Percentiles rank a stretch among this genome's conserved stretches.
phyloP scores from a whole-genome alignment of 192 early-diverging fungal species.

The Bifiguratus adelaidae region DNA sequence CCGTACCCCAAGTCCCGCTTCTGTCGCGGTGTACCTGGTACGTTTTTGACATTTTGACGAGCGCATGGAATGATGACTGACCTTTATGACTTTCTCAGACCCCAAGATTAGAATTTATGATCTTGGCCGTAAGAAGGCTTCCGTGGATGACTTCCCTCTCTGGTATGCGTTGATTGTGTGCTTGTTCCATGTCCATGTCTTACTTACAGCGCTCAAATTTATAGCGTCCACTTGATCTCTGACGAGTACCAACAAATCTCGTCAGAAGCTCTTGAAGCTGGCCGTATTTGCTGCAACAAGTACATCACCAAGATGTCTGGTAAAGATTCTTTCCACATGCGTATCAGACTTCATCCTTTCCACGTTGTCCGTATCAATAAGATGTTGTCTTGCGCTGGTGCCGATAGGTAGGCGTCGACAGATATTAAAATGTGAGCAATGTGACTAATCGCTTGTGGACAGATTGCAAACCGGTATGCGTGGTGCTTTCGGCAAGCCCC shows the following conservation, averaged over 20 bases:
- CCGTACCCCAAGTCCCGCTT: conserved; percentile 98
- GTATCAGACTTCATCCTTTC: conserved; percentile 97
- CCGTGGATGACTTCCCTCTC: conserved; percentile 96
- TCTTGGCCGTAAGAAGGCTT: conserved; percentile 94
- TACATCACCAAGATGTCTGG: conserved; percentile 95
- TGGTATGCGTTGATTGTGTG: too few relatives aligned
- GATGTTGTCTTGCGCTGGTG: conserved; percentile 99
- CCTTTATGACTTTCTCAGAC: too few relatives aligned
- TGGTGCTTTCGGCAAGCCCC: conserved; percentile 97
- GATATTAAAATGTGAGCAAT: background rate
- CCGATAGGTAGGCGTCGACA: conserved; percentile 58
- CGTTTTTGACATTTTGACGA: conserved; percentile 8
- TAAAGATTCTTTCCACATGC: conserved; percentile 99
- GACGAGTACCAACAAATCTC: conserved; percentile 98
- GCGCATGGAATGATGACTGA: too few relatives aligned
- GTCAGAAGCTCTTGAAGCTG: conserved; percentile 97
- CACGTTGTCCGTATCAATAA: conserved; percentile 99
- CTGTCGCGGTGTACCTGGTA: conserved; percentile 96
- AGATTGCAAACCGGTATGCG: conserved; percentile 98
- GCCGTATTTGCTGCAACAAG: conserved; percentile 97
- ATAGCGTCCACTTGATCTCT: conserved; percentile 91
- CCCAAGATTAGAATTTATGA: conserved; percentile 98
- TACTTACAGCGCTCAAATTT: too few relatives aligned
- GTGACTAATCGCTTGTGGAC: background rate
- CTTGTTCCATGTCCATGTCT: too few relatives aligned